phyloP scores from a whole-genome alignment of 768 basidiomycete genomes.

The Agaricus sinodeliciosus region DNA sequence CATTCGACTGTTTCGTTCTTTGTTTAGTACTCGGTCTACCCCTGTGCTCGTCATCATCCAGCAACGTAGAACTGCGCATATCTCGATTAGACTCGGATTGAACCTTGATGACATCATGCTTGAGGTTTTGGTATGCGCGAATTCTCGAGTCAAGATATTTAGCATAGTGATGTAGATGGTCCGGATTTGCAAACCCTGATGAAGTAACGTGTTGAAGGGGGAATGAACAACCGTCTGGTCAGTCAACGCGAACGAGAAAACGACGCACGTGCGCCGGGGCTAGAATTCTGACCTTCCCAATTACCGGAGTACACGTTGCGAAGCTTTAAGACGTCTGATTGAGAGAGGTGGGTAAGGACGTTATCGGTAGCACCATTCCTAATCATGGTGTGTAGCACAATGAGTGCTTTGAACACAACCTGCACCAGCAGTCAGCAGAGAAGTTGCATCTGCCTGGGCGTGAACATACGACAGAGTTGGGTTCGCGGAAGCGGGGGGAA shows the following conservation, averaged over 20 bases:
- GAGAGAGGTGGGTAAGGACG: conserved; percentile 76
- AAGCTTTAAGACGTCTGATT: conserved; percentile 74
- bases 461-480: conserved; percentile 76
- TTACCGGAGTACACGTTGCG: conserved; percentile 73
- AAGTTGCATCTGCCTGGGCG: background rate
- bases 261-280: background rate
- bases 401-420: conserved; percentile 97
- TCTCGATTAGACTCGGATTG: conserved; percentile 93
- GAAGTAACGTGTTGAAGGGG: conserved; percentile 1
- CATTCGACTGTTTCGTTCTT: conserved; percentile 17
- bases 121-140: conserved; percentile 80
- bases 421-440: conserved; percentile 23
- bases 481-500: conserved; percentile 78
- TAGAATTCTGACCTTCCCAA: conserved; percentile 69
- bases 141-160: conserved; percentile 86
- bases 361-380: conserved; percentile 95
- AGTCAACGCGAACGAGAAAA: background rate
- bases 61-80: conserved; percentile 54
- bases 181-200: conserved; percentile 77
- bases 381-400: conserved; percentile 95
- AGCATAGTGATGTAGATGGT: conserved; percentile 85
- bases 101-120: conserved; percentile 90
- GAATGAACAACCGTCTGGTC: background rate
- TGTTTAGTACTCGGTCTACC: conserved; percentile 24
- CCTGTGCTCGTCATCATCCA: conserved; percentile 50